Percentiles rank a stretch among this genome's conserved stretches.
Conservation (phyloP, 2,329 filamentous ascomycete species). For the Myriosclerotinia scirpicola region DNA sequence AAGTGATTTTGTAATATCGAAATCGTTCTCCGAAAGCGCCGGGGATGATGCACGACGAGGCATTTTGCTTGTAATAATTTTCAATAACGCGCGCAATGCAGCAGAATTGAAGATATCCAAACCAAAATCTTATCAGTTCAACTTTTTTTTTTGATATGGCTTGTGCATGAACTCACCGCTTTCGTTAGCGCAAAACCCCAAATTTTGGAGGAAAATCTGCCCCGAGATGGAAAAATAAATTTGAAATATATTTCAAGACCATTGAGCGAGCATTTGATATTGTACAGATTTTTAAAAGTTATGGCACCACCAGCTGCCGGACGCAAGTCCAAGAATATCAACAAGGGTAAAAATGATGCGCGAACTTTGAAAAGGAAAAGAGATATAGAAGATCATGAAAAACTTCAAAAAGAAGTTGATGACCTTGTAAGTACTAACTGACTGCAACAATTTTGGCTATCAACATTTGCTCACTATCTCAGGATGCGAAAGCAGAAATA, state of each 20-base stretch:
- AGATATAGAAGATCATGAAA: constrained; percentile 38
- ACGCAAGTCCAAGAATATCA: constrained; percentile 31
- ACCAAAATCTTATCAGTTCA: constrained; percentile 27
- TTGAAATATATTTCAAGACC: constrained; percentile 19
- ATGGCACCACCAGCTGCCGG: constrained; percentile 35
- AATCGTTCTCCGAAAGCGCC: constrained; percentile 81
- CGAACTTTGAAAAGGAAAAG: constrained; percentile 40
- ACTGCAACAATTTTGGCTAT: not conserved
- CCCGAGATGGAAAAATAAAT: constrained; percentile 21
- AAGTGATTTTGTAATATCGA: constrained; percentile 82
- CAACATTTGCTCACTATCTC: constrained; percentile 25
- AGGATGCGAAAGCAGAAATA: constrained; percentile 41
- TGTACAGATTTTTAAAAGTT: constrained; percentile 15
- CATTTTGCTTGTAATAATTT: constrained; percentile 52
- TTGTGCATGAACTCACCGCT: constrained; percentile 11
- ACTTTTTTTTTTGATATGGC: constrained; percentile 22
- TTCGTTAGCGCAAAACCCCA: constrained; percentile 27
- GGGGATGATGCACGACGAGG: constrained; percentile 74
- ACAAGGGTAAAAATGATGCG: constrained; percentile 31
- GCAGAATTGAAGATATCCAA: constrained; percentile 10
- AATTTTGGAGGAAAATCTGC: constrained; percentile 17
- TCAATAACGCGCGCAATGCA: constrained; percentile 22
- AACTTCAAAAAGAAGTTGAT: constrained; percentile 37
- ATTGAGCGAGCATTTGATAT: constrained; percentile 5
- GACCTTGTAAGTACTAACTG: constrained; percentile 39